Conservation (phyloP, 2,329 filamentous ascomycete genomes). For the Aureobasidium sp. region DNA sequence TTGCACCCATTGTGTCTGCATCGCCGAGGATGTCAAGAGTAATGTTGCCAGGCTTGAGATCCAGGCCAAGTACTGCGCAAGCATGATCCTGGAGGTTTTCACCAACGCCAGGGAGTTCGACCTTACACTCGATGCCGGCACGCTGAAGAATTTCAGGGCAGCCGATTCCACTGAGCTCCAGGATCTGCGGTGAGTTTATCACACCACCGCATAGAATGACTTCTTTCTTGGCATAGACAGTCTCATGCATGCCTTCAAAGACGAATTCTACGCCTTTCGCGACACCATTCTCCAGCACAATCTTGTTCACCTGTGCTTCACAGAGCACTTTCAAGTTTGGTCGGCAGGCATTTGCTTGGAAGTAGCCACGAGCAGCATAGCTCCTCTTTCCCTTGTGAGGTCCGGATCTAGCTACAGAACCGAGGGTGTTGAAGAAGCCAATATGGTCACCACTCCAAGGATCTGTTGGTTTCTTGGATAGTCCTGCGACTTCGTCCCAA, state of each 20-base stretch:
- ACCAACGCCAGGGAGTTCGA: slow-evolving; percentile 23
- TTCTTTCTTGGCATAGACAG: slow-evolving; percentile 38
- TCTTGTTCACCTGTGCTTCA: slow-evolving; percentile 50
- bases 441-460: slow-evolving; percentile 43
- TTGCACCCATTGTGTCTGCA: slow-evolving; percentile 35
- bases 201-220: slow-evolving; percentile 39
- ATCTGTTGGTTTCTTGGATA: slow-evolving; percentile 39
- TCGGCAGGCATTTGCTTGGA: slow-evolving; percentile 38
- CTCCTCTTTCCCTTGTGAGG: slow-evolving; percentile 37
- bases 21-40: slow-evolving; percentile 35
- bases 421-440: slow-evolving; percentile 39
- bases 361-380: slow-evolving; percentile 43
- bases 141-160: slow-evolving; percentile 42
- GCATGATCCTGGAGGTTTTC: slow-evolving; percentile 28
- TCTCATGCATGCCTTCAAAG: slow-evolving; percentile 38
- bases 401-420: slow-evolving; percentile 30
- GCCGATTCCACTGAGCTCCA: slow-evolving; percentile 46
- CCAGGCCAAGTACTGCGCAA: slow-evolving; percentile 26
- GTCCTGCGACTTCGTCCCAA: slow-evolving; percentile 37
- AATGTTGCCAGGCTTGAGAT: slow-evolving; percentile 32
- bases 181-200: slow-evolving; percentile 40
- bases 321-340: slow-evolving; percentile 54
- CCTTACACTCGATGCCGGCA: slow-evolving; percentile 42
- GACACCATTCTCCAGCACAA: slow-evolving; percentile 49
- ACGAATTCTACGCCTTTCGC: slow-evolving; percentile 48